Evolutionary conservation across 495 filamentous ascomycete genomes (phyloP).

Genomic region (Usnea hakonensis): DNA sequence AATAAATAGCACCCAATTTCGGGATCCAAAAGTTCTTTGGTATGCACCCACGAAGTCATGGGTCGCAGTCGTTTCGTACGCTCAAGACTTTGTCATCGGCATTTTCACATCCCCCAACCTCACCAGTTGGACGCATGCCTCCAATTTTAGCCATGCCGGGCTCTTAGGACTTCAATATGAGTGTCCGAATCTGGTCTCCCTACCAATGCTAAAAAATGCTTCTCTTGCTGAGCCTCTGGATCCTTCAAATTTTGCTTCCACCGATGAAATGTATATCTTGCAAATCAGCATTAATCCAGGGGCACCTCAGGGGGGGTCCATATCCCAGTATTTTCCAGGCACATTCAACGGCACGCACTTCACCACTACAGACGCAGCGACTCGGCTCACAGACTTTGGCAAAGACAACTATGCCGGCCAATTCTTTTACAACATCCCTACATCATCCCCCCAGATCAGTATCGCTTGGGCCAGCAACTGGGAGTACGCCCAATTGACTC

Average conservation of each 20-base stretch:
- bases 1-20: constrained; percentile 44
- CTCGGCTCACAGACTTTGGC: constrained; percentile 44
- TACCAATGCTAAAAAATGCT: constrained; percentile 35
- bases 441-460: constrained; percentile 33
- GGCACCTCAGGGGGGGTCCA: constrained; percentile 46
- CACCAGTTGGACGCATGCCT: constrained; percentile 44
- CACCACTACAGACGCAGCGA: constrained; percentile 32
- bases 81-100: constrained; percentile 43
- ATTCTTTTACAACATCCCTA: constrained; percentile 43
- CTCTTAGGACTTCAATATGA: constrained; percentile 52
- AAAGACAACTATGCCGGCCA: constrained; percentile 53
- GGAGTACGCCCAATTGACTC: constrained; percentile 47
- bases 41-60: constrained; percentile 40
- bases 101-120: constrained; percentile 48
- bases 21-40: constrained; percentile 52
- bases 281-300: constrained; percentile 49
- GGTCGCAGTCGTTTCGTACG: constrained; percentile 43
- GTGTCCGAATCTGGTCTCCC: constrained; percentile 44
- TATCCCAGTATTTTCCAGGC: constrained; percentile 44
- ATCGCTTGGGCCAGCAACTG: constrained; percentile 56
- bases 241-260: constrained; percentile 21
- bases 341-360: constrained; percentile 46
- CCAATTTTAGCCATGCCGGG: constrained; percentile 48
- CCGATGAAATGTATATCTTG: constrained; percentile 39
- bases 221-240: constrained; percentile 21